Base-by-base conservation (phyloP, 805 yeast species). In the Candida parachauliodes region DNA sequence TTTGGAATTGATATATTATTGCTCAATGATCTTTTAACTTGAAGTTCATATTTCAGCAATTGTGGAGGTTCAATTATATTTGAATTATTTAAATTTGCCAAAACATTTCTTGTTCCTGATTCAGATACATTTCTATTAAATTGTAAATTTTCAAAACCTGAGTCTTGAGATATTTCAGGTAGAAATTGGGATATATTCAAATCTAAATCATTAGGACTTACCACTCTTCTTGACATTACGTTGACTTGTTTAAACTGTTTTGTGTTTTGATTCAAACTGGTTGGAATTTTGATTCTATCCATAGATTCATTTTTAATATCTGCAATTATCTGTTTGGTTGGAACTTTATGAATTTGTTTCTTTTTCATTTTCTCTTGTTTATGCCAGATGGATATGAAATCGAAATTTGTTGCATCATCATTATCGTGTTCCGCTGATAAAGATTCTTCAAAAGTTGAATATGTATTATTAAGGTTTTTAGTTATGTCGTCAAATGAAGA, bases 161-260 rank as follows among this genome's bases (percentile, higher is more conserved):
- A 72, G 30, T 71, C 73, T 24, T 61, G 62, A 1, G 76, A 65
- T 19, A 72, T 34, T 42, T 74, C 74, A 3, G 79, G 79, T 34
- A 74, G 57, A 28, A 65, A 58, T 39, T 62, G 58, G 16, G 68
- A 65, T 1, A 62, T 62, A 21, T 71, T 52, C 20, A 70, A 47
- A 30, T 69, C 74, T 42, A 55, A 50, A 14, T 20, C 17, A 15
- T 64, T 64, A 19, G 75, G 68, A 46, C 68, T 67, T 11, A 70
- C 72, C 4, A 67, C 59, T 40, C 62, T 57, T 35, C 70, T 60
- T 3, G 73, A 62, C 41, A 63, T 53, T 5, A 73, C 67, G 46
- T 63, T 66, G 12, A 66, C 68, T 28, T 66, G 70, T 39, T 55
- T 65, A 48, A 68, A 61, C 37, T 52, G 60, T 41, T 52, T 59